Base-by-base conservation (phyloP, 345 rosid genomes). In the Euclidium syriacum region DNA sequence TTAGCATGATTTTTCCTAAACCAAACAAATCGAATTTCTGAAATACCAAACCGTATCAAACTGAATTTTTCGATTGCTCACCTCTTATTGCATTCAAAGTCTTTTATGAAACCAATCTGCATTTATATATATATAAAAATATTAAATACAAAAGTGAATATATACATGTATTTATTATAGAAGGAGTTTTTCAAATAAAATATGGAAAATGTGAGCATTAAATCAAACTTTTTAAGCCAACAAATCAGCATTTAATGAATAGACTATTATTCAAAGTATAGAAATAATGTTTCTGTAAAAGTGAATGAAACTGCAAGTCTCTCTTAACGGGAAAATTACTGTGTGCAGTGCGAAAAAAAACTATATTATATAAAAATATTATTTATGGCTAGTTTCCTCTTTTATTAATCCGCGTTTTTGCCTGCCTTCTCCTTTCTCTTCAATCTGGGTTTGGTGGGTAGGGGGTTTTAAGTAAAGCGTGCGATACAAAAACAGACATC, bases 401-500 rank as follows among this genome's bases (percentile, higher is more conserved):
- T 7, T 35, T 30, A 38, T 29, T 36, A 67, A 50, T 67, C 58
- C 35, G 65, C 50, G 65, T 39, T 59, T n/a, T 68, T 61, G 49
- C 30, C 62, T 52, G 60, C 61, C 22, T 24, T 18, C 29, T 32
- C 52, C 52, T 59, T 49, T 68, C 72, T 57, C 65, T 68, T 51
- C 65, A 68, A 41, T 51, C 52, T 41, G 73, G 43, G 66, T 68
- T 51, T 59, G 73, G 73, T 68, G 53, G 19, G 5, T 29, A n/a
- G n/a, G 58, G 27, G 63, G n/a, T 40, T 68, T 68, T 40, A 69
- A 69, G 55, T 61, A 20, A 69, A 62, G 68, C 74, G 74, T 70
- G 68, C 56, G 22, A 36, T 53, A 23, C 23, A 69, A 47, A 69
- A 62, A 68, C 77, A 76, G 85, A 85, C 91, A 71, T 65, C 71